Base-by-base conservation (phyloP, 108 stramenopile genomes). In the Aurantiochytrium sp. region DNA sequence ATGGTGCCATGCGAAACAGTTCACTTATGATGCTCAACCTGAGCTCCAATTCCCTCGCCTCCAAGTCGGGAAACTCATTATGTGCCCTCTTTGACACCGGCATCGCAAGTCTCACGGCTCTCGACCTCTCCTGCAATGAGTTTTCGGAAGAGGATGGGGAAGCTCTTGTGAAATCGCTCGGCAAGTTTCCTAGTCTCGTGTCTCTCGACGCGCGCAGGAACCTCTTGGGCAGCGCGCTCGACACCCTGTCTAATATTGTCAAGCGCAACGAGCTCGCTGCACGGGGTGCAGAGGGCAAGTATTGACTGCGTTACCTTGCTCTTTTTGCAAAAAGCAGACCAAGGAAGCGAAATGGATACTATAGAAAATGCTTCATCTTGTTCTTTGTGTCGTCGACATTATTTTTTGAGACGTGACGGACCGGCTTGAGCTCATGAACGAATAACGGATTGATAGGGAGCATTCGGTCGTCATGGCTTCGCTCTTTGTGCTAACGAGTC, bases 71-170 rank as follows among this genome's bases (percentile, higher is more conserved):
- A 14, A 25, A 58, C 5, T 83, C 91, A 35, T 89, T 94, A n/a
- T 64, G 72, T 45, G 57, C 28, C 35, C 44, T 91, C 53, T 89
- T 93, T 14, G 45, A 59, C 18, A 49, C 83, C 6, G 88, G 59
- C 16, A 60, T 25, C 6, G 42, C 55, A 5, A 14, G 21, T n/a
- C 87, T 94, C 19, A 21, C 28, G 4, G 58, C 89, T 5, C 58
- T 93, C 25, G 93, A 94, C 57, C 89, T 94, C 5, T 89, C 87
- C 42, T 90, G 91, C 83, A 94, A 94, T 44, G 91, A 87, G 25
- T 60, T 94, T 1, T 35, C 49, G 28, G 93, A 93, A 19, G 90
- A 60, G 3, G 93, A 93, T 49, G 59, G 89, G 19, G 43, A 58
- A 47, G 58, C 57, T 45, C 72, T 93, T 8, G 10, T 35, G 35